phyloP scores from a whole-genome alignment of 768 basidiomycete species.

The Obba rivulosa region DNA sequence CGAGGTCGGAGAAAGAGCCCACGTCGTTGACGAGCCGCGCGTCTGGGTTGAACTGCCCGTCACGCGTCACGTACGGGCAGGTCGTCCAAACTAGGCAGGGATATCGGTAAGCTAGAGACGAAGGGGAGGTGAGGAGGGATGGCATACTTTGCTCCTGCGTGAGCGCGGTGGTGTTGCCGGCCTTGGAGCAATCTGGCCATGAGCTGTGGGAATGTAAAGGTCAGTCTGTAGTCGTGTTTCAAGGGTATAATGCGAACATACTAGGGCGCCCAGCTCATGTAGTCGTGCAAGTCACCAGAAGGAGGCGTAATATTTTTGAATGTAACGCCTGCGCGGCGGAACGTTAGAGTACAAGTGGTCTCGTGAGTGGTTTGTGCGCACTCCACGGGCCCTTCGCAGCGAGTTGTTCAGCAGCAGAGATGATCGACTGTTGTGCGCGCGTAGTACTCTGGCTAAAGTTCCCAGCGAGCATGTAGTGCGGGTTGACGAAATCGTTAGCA shows the following conservation, averaged over 20 bases:
- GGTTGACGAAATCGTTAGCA: conserved; percentile 53
- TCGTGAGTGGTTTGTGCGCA: conserved; percentile 23
- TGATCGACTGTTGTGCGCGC: conserved; percentile 42
- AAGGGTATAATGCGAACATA: conserved; percentile 24
- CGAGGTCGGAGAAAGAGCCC: conserved; percentile 47
- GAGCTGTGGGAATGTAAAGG: conserved; percentile 29
- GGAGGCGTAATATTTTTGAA: conserved; percentile 43
- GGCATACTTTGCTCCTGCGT: conserved; percentile 44
- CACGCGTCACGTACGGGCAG: conserved; percentile 50
- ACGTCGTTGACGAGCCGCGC: conserved; percentile 49
- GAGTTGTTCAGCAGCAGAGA: conserved; percentile 40
- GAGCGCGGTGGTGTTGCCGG: conserved; percentile 53
- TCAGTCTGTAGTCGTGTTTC: background rate
- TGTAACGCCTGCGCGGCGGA: conserved; percentile 36
- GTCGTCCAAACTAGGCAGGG: conserved; percentile 44
- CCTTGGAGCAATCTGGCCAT: conserved; percentile 60
- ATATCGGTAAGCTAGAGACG: background rate
- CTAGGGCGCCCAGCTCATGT: conserved; percentile 72
- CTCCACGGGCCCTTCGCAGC: conserved; percentile 51
- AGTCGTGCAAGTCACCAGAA: conserved; percentile 53
- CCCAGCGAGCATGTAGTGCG: conserved; percentile 39
- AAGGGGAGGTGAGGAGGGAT: background rate
- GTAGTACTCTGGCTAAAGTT: conserved; percentile 37
- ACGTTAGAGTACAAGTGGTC: background rate
- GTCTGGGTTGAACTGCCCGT: conserved; percentile 65